A percentile compares a stretch with the other conserved stretches of the same genome.
Evolutionary conservation across 2,329 filamentous ascomycete genomes (phyloP).

Genomic region (Microcera coccophila): DNA sequence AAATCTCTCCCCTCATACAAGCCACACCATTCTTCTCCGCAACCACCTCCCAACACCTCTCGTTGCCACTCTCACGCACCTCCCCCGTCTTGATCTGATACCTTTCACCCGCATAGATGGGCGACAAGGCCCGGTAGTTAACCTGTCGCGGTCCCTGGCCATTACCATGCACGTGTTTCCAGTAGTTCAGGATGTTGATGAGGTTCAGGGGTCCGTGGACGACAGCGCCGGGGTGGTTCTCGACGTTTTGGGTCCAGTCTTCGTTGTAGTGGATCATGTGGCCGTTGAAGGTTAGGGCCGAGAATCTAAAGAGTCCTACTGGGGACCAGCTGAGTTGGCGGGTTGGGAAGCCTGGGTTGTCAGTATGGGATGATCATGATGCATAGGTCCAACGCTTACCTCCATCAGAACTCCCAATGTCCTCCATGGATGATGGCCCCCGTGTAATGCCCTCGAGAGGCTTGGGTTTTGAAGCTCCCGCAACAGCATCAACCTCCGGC

Average conservation of each 20-base stretch:
- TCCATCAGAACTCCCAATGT: conserved; percentile 12
- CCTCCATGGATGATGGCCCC: conserved; percentile 25
- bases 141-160: conserved; percentile 38
- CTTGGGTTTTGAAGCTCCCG: conserved; percentile 15
- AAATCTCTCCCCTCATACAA: conserved; percentile 38
- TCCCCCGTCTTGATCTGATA: conserved; percentile 57
- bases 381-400: conserved; percentile 8
- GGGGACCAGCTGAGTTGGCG: conserved; percentile 43
- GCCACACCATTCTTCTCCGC: conserved; percentile 40
- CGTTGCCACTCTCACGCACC: conserved; percentile 33
- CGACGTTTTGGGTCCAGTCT: conserved; percentile 58
- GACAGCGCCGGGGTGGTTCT: conserved; percentile 67
- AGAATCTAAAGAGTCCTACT: conserved; percentile 70
- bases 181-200: conserved; percentile 67
- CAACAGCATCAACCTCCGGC: conserved; percentile 28
- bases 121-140: conserved; percentile 65
- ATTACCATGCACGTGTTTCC: conserved; percentile 47
- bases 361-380: too few relatives aligned
- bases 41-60: conserved; percentile 40
- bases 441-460: conserved; percentile 12
- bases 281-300: conserved; percentile 78
- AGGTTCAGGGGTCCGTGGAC: conserved; percentile 80
- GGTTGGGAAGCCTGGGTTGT: conserved; percentile 19
- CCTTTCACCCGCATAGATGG: conserved; percentile 64
- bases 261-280: conserved; percentile 81